These are phyloP conservation scores for Otatea glauca DNA, from an alignment of 176 grass and related monocot species.

Conservation along the genomic window DNA sequence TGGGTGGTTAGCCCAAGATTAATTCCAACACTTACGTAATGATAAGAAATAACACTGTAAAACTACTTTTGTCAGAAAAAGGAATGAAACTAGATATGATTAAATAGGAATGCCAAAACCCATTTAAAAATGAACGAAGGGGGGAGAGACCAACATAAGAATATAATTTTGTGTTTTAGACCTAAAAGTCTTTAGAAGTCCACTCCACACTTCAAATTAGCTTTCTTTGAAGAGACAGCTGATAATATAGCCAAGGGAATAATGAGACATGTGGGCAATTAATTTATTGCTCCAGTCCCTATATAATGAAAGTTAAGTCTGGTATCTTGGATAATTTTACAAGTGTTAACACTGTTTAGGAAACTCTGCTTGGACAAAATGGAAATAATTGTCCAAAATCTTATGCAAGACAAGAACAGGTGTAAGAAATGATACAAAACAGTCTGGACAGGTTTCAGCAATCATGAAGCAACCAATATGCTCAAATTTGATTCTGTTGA, in stretches of 20 bases:
- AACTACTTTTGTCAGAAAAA: not conserved
- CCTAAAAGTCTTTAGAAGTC: constrained; percentile 4
- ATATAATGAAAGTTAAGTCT: not conserved
- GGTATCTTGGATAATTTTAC: constrained; percentile 6
- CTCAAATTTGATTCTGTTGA: not conserved
- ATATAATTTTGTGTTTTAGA: not conserved
- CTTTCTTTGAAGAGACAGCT: constrained; percentile 14
- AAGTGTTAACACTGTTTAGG: constrained; percentile 4
- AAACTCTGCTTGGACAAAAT: not conserved
- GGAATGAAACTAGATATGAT: not conserved
- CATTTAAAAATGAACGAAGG: not conserved
- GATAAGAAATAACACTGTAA: not conserved
- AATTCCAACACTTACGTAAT: no score
- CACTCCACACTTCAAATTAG: not conserved
- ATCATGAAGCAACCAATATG: constrained; percentile 12
- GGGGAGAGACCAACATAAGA: constrained; percentile 4
- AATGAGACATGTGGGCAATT: not conserved
- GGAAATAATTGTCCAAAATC: constrained; percentile 6
- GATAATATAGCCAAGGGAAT: constrained; percentile 24
- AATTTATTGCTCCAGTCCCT: constrained; percentile 17
- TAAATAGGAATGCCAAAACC: not conserved
- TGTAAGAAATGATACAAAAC: not conserved
- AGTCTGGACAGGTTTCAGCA: not conserved
- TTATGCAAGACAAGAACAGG: constrained; percentile 4
- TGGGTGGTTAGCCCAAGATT: no score